These are phyloP conservation scores for Pleurostoma richardsiae DNA, from an alignment of 2,329 filamentous ascomycete species.

Conservation along the genomic window DNA sequence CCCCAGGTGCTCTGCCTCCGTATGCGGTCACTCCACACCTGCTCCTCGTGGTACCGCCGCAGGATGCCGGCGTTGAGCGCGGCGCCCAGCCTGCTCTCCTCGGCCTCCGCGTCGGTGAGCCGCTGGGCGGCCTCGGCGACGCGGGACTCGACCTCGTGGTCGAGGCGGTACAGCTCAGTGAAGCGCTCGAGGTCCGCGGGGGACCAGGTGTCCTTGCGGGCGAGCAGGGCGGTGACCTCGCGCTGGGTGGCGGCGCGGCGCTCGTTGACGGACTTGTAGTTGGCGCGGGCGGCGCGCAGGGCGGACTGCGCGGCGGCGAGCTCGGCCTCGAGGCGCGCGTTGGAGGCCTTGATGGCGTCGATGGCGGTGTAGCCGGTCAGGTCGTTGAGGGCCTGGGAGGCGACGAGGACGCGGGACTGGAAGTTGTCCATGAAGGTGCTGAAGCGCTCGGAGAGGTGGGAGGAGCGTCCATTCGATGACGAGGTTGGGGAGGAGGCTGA, in stretches of 20 bases:
- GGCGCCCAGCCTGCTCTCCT: slow-evolving; percentile 71
- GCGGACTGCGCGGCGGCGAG: slow-evolving; percentile 55
- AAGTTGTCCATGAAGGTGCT: slow-evolving; percentile 80
- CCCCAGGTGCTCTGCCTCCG: slow-evolving; percentile 96
- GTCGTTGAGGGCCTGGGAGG: slow-evolving; percentile 85
- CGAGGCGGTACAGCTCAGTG: slow-evolving; percentile 83
- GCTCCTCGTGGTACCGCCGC: slow-evolving; percentile 94
- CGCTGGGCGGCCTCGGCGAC: slow-evolving; percentile 68
- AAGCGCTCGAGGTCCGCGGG: slow-evolving; percentile 87
- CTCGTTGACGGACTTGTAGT: slow-evolving; percentile 78
- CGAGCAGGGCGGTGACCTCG: slow-evolving; percentile 89
- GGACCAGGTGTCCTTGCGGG: slow-evolving; percentile 90
- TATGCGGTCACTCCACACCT: slow-evolving; percentile 99
- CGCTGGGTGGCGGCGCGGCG: slow-evolving; percentile 85
- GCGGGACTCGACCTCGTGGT: slow-evolving; percentile 87
- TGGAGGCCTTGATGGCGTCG: slow-evolving; percentile 76
- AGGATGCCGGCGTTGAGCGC: slow-evolving; percentile 79
- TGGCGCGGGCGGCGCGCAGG: slow-evolving; percentile 67
- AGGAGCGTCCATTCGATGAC: slow-evolving; percentile 42
- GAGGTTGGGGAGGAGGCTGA: slow-evolving; percentile 23
- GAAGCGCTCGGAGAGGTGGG: slow-evolving; percentile 43
- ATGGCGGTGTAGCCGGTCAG: slow-evolving; percentile 93
- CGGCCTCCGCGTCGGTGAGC: slow-evolving; percentile 70
- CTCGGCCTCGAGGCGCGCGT: slow-evolving; percentile 59
- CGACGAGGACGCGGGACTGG: slow-evolving; percentile 77